Evolutionary conservation across 306 rosid genomes (phyloP).

Genomic region (Nissolia schottii): DNA sequence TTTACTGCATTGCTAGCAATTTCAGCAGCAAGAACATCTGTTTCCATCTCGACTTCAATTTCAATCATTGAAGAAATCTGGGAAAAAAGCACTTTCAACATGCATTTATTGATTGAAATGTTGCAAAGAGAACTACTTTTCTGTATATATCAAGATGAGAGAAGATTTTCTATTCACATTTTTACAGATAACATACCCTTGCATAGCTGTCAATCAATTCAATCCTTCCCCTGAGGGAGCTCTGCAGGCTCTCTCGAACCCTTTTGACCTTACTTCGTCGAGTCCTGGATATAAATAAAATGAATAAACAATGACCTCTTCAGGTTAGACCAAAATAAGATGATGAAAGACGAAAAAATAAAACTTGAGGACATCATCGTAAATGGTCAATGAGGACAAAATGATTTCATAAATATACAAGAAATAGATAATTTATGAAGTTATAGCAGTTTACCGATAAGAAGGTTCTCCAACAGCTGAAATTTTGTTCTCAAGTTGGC

Average conservation of each 20-base stretch:
- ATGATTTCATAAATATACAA: background rate
- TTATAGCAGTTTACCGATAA: slow-evolving; percentile 59
- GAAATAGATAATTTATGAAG: slow-evolving; percentile 10
- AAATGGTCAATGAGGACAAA: background rate
- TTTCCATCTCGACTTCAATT: slow-evolving; percentile 93
- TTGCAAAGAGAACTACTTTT: background rate
- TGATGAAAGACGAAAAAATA: background rate
- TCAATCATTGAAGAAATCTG: slow-evolving; percentile 96
- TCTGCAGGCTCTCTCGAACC: slow-evolving; percentile 79
- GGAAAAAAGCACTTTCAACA: slow-evolving; percentile 7
- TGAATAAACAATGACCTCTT: background rate
- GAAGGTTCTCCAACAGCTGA: slow-evolving; percentile 90
- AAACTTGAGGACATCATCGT: background rate
- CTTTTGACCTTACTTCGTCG: slow-evolving; percentile 75
- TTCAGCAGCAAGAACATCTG: slow-evolving; percentile 90
- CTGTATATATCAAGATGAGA: background rate
- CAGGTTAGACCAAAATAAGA: slow-evolving; percentile 6
- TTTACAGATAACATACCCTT: slow-evolving; percentile 48
- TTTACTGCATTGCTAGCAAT: slow-evolving; percentile 71
- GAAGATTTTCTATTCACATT: background rate
- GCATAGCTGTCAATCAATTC: slow-evolving; percentile 91
- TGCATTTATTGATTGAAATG: slow-evolving; percentile 7
- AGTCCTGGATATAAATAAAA: slow-evolving; percentile 41
- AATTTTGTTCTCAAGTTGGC: slow-evolving; percentile 95
- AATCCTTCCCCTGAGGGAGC: slow-evolving; percentile 70